These are phyloP conservation scores for Dendrobium catenatum DNA, from an alignment of 106 monocot genomes.

Conservation along the genomic window DNA sequence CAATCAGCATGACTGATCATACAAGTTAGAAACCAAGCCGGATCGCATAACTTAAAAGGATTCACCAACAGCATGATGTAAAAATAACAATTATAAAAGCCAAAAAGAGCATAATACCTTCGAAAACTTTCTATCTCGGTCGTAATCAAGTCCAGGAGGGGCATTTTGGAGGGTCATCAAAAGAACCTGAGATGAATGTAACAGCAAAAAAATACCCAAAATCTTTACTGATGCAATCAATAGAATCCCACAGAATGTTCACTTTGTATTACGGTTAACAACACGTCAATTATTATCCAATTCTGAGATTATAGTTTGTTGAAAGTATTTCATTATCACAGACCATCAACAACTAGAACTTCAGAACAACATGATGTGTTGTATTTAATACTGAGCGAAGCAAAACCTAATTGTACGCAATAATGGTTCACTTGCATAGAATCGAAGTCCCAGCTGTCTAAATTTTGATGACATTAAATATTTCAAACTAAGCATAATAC, in stretches of 20 bases:
- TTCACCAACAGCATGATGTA: not conserved
- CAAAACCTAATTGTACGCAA: too few species aligned
- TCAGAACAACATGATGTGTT: too few species aligned
- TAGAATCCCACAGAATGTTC: not conserved
- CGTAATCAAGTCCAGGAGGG: constrained; percentile 94
- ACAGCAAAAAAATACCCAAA: not conserved
- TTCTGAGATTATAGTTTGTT: not conserved
- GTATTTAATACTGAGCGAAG: too few species aligned
- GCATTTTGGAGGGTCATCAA: constrained; percentile 98
- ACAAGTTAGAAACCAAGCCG: not conserved
- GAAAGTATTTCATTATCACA: not conserved
- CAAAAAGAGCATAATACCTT: constrained; percentile 69
- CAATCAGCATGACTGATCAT: not conserved
- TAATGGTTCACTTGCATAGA: not conserved
- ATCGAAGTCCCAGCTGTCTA: not conserved
- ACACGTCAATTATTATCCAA: not conserved
- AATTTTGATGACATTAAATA: not conserved
- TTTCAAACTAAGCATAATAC: too few species aligned
- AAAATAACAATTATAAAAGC: constrained; percentile 12
- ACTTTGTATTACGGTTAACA: not conserved
- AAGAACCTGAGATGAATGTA: constrained; percentile 53
- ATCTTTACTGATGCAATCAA: not conserved
- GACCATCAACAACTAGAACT: too few species aligned
- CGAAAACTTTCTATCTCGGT: constrained; percentile 85
- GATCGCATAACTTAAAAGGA: not conserved